Base-by-base conservation (phyloP, 2,329 filamentous ascomycete genomes). In the Peltaster fructicola region DNA sequence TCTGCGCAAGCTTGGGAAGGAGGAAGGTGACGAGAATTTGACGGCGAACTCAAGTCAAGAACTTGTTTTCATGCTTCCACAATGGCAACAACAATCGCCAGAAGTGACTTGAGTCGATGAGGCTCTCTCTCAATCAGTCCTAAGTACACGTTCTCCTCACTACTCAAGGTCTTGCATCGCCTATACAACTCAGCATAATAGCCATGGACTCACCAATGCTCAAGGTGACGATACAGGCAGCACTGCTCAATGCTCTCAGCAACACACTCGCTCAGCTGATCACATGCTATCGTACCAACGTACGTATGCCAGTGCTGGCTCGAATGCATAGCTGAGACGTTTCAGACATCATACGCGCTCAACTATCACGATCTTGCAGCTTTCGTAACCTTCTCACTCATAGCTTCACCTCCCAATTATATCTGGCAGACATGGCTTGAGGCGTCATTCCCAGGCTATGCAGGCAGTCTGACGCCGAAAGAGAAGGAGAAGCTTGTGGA, bases 351-450 rank as follows among this genome's bases (percentile, higher is more conserved):
- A 7, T 62, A 78, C 25, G 49, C 56, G 13, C 56, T 90, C 38
- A 67, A 82, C 50, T 62, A 63, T 51, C 52, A 64, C 4, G 68
- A 75, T 4, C 60, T 91, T 20, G 54, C 82, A 37, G 77, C 82
- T 45, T 92, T 90, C 51, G 54, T 78, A 25, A 43, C 80, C 26
- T 91, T 74, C 56, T 67, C 73, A 35, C 44, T 78, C 16, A 45
- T 91, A 30, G 73, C 64, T 49, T 75, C 73, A 19, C 81, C 82
- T 3, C 77, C 77, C 21, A 93, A 93, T 52, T 79, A 81, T 44
- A 46, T 79, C 40, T 92, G 81, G 82, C 82, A 91, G 59, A 63
- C 68, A 19, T 78, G 65, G 44, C 62, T 92, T 25, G 82, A 92
- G 51, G 56, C 63, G 5, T 52, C 59, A 3, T 90, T 81, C 43